These are phyloP conservation scores for Wilhelminamyces savonicus DNA, from an alignment of 805 yeast species.

Conservation along the genomic window DNA sequence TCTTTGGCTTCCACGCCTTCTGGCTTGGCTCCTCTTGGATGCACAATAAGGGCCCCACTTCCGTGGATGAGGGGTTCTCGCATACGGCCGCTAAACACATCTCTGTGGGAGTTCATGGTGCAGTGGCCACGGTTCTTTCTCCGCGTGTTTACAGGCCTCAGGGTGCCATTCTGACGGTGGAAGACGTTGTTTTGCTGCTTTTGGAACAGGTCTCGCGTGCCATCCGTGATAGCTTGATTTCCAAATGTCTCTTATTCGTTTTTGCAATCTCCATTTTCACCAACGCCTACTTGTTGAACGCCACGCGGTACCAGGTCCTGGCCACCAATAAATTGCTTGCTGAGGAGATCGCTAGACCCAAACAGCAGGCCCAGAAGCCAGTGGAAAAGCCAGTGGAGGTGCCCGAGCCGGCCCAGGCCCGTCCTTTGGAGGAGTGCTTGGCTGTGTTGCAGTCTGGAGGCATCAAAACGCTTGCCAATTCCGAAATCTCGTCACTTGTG, in stretches of 20 bases:
- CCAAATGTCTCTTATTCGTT: slow-evolving; percentile 68
- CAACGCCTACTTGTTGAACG: slow-evolving; percentile 80
- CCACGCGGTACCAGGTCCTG: slow-evolving; percentile 62
- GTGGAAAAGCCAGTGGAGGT: slow-evolving; percentile 18
- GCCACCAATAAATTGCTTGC: slow-evolving; percentile 35
- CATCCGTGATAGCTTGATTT: slow-evolving; percentile 72
- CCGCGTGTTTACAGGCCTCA: slow-evolving; percentile 53
- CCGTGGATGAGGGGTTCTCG: slow-evolving; percentile 17
- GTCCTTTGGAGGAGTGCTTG: slow-evolving; percentile 60
- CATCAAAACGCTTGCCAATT: slow-evolving; percentile 57
- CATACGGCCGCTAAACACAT: slow-evolving; percentile 38
- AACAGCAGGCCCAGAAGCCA: slow-evolving; percentile 1
- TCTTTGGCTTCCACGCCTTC: slow-evolving; percentile 58
- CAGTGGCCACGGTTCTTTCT: slow-evolving; percentile 54
- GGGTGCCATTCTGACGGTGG: slow-evolving; percentile 50
- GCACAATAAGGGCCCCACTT: slow-evolving; percentile 24
- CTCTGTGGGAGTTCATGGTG: slow-evolving; percentile 41
- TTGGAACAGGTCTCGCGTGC: slow-evolving; percentile 57
- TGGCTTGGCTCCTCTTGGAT: slow-evolving; percentile 71
- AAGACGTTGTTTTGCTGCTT: slow-evolving; percentile 49
- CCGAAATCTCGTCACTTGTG: slow-evolving; percentile 69
- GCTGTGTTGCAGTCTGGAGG: slow-evolving; percentile 65
- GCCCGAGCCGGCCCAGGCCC: slow-evolving; percentile 14
- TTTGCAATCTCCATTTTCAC: slow-evolving; percentile 72
- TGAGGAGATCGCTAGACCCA: slow-evolving; percentile 30